Base-by-base conservation (phyloP, 306 rosid genomes). In the Chamaecrista fasciculata region DNA sequence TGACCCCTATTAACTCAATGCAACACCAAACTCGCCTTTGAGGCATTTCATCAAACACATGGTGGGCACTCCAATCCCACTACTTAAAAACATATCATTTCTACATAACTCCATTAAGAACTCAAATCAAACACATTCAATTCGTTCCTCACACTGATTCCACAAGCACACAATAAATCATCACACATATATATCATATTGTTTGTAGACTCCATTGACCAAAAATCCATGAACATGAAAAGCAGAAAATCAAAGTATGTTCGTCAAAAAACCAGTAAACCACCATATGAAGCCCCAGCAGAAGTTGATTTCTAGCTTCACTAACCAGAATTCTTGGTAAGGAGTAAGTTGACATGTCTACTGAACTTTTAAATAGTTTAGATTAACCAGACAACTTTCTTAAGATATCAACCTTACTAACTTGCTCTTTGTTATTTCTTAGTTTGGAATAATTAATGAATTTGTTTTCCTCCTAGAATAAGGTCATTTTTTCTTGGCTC, bases 401-500 rank as follows among this genome's bases (percentile, higher is more conserved):
- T 26, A 26, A 39, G 68, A 62, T 64, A 29, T 24, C 16, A 42
- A 42, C 63, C 58, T 42, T 67, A 71, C 31, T 14, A 16, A n/a
- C 43, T 63, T 52, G 55, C 33, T 49, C 36, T 11, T 58, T 42
- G 51, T n/a, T n/a, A n/a, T n/a, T n/a, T n/a, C n/a, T 11, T 43
- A 47, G 26, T 51, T 29, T 61, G 39, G 20, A 42, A 69, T 69
- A 64, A 65, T 67, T 48, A 52, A 61, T 56, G 34, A 67, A 34
- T 51, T 24, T 55, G 44, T 55, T 77, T 66, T 14, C 33, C 39
- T 81, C 62, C 79, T 85, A 92, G 96, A 96, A 86, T 87, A 96
- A 86, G 88, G 96, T 81, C 86, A 67, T 96, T 96, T 64, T 92
- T 92, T 82, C 96, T 92, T 12, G 98, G 98, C 56, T 86, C 98